Percentiles rank a stretch among this genome's conserved stretches.
These are phyloP conservation scores for Volutella citrinella DNA, from an alignment of 2,329 filamentous ascomycete species.

Conservation along the genomic window DNA sequence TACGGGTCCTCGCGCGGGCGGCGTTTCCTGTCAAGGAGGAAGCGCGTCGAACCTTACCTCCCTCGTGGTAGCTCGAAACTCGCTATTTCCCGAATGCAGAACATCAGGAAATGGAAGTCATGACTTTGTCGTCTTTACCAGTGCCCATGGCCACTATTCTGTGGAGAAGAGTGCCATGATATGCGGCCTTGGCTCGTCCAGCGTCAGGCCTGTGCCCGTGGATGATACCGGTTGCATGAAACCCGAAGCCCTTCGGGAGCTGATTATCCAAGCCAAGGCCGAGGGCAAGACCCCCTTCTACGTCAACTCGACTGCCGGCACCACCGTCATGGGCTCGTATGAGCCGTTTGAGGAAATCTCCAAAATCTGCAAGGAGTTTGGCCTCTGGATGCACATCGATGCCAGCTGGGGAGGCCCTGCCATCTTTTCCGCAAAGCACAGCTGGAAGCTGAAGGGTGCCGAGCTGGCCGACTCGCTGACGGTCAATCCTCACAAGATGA, in stretches of 20 bases:
- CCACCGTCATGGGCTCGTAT: slow-evolving; percentile 87
- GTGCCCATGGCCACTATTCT: slow-evolving; percentile 87
- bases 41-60: slow-evolving; percentile 82
- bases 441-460: slow-evolving; percentile 63
- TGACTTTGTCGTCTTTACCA: slow-evolving; percentile 82
- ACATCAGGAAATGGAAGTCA: slow-evolving; percentile 61
- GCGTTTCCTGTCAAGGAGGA: slow-evolving; percentile 78
- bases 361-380: slow-evolving; percentile 65
- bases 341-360: slow-evolving; percentile 74
- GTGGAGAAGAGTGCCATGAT: slow-evolving; percentile 94
- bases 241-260: slow-evolving; percentile 58
- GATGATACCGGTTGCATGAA: slow-evolving; percentile 72
- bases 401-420: slow-evolving; percentile 87
- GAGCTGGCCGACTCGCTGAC: slow-evolving; percentile 78
- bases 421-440: slow-evolving; percentile 68
- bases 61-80: slow-evolving; percentile 84
- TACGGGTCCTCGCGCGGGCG: slow-evolving; percentile 65
- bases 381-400: slow-evolving; percentile 91
- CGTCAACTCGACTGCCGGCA: slow-evolving; percentile 93
- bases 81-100: slow-evolving; percentile 77
- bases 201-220: slow-evolving; percentile 72
- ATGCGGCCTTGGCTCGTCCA: slow-evolving; percentile 74
- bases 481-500: slow-evolving; percentile 96
- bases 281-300: slow-evolving; percentile 83
- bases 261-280: slow-evolving; percentile 58